A percentile compares a stretch with the other conserved stretches of the same genome.
These are phyloP conservation scores for Aspergillus novoparasiticus DNA, from an alignment of 2,329 filamentous ascomycete genomes.

Conservation along the genomic window DNA sequence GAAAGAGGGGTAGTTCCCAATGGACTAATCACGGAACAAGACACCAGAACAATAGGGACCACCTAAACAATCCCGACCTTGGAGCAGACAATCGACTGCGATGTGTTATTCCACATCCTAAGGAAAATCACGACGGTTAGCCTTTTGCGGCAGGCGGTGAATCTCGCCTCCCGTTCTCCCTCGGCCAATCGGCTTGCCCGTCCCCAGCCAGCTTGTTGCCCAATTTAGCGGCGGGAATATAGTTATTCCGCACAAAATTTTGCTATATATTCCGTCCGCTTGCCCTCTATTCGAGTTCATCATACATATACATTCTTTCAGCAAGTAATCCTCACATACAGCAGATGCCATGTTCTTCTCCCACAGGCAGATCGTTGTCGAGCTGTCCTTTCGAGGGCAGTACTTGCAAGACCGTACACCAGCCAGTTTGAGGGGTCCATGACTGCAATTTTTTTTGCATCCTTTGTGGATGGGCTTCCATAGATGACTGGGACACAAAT, in stretches of 20 bases:
- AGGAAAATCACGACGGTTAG: not conserved
- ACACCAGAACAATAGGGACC: slow-evolving; percentile 2
- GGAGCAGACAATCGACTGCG: not conserved
- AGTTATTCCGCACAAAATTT: slow-evolving; percentile 11
- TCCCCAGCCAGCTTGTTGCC: not conserved
- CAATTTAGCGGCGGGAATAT: not conserved
- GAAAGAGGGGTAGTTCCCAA: not conserved
- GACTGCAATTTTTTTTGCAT: slow-evolving; percentile 28
- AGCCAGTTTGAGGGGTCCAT: slow-evolving; percentile 52
- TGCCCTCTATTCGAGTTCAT: slow-evolving; percentile 10
- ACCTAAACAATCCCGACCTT: not conserved
- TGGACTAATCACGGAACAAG: slow-evolving; percentile 2
- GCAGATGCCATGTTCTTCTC: slow-evolving; percentile 25
- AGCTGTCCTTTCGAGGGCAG: slow-evolving; percentile 21
- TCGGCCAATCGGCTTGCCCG: not conserved
- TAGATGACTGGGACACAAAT: slow-evolving; percentile 48
- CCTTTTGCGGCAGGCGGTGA: not conserved
- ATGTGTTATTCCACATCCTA: not conserved
- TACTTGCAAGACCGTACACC: slow-evolving; percentile 45
- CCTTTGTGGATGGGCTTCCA: slow-evolving; percentile 47
- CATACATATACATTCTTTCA: slow-evolving; percentile 27
- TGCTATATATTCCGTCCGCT: slow-evolving; percentile 24
- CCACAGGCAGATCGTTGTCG: slow-evolving; percentile 31
- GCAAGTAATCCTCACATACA: slow-evolving; percentile 32
- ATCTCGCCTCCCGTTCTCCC: not conserved